A percentile compares a stretch with the other conserved stretches of the same genome.
Conservation (phyloP, 2,329 filamentous ascomycete genomes). For the Xylaria multiplex region DNA sequence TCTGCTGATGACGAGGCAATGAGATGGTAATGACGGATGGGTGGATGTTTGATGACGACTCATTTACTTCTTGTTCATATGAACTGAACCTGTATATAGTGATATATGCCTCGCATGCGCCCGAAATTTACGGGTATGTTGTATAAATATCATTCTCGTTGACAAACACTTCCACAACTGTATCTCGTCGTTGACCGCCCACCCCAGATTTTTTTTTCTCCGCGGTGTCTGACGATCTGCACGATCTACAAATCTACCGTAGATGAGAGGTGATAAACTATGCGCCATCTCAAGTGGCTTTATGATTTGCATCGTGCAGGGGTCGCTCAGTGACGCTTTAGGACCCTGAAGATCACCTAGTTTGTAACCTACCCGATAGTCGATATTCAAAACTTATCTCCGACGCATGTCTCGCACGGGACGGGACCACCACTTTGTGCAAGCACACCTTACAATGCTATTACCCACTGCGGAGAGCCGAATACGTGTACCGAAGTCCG, state of each 20-base stretch:
- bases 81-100: constrained; percentile 22
- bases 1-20: not conserved
- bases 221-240: not conserved
- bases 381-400: too few relatives aligned
- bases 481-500: not conserved
- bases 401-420: too few relatives aligned
- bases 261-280: not conserved
- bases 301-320: not conserved
- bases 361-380: too few relatives aligned
- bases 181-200: not conserved
- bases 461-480: too few relatives aligned
- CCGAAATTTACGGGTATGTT: not conserved
- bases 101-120: not conserved
- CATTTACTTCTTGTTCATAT: constrained; percentile 14
- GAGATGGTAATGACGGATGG: not conserved
- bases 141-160: constrained; percentile 7
- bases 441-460: too few relatives aligned
- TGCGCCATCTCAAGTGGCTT: not conserved
- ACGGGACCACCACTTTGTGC: too few relatives aligned
- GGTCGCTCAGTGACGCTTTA: not conserved
- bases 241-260: not conserved
- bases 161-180: not conserved
- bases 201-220: too few relatives aligned
- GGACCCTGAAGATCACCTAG: not conserved
- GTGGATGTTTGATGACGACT: not conserved